Evolutionary conservation across 495 filamentous ascomycete genomes (phyloP), one percentile per base, ranked within the genome.

Genomic region (Hyaloscypha finlandica): DNA sequence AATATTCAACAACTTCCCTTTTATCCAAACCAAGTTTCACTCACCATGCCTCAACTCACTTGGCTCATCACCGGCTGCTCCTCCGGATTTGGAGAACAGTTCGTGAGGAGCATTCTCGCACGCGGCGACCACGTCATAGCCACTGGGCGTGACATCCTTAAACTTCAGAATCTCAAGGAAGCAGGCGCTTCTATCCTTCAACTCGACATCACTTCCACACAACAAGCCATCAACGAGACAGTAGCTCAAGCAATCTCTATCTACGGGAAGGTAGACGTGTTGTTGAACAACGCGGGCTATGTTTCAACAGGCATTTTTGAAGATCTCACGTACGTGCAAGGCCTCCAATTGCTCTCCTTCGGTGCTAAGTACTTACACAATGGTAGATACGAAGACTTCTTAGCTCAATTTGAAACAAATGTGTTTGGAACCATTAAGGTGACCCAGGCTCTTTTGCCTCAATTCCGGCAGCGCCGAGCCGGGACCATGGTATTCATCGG

Each of bases 91-190:
- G 83, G 83, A 11, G 77, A 75, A 39, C 65, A 75, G 39, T 74
- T 83, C 14, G 77, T 77, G 20, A 71, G 74, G 19, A 75, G 77
- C 8, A 77, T 82, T 37, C 75, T 81, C n/a, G 71, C 77, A 8
- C 77, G 80, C 25, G 86, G 85, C 0, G 83, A 87, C 72, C 76
- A 76, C 33, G 83, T 86, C 22, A 83, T 89, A 65, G 85, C 85
- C 4, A 83, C 83, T 0, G 83, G 80, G 25, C 84, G 86, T 29
- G 75, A 75, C 58, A 68, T 71, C 14, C 65, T 77, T 74, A 42
- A 57, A 19, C 74, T 86, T 16, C 61, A 77, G 31, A 68, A 77
- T 57, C 76, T 85, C n/a, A 75, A 79, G 67, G 76, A 77, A 2
- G 73, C 75, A 6, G 82, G 82, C 1, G 81, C 80, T 8, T 70